These are phyloP conservation scores for Bothriochloa decipiens DNA, from an alignment of 176 grass and related monocot genomes.

Conservation along the genomic window DNA sequence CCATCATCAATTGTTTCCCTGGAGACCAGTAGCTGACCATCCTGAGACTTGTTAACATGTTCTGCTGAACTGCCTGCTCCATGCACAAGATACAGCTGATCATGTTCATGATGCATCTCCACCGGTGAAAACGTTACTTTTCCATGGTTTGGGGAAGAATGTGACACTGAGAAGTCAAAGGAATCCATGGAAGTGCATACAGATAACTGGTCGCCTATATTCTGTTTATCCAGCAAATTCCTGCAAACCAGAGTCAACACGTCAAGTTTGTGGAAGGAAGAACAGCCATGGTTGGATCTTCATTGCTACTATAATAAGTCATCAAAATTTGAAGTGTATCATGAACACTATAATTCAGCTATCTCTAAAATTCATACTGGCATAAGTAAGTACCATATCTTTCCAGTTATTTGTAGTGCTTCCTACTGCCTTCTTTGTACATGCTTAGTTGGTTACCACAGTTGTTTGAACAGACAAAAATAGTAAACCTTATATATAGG, in stretches of 20 bases:
- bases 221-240: slow-evolving; percentile 54
- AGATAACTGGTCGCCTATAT: slow-evolving; percentile 30
- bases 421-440: neutral
- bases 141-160: slow-evolving; percentile 49
- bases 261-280: slow-evolving; percentile 20
- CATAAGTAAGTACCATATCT: neutral
- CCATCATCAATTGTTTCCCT: slow-evolving; percentile 82
- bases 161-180: slow-evolving; percentile 54
- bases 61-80: slow-evolving; percentile 31
- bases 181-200: slow-evolving; percentile 53
- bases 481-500: neutral
- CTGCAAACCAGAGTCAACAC: slow-evolving; percentile 42
- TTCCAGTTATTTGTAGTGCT: neutral
- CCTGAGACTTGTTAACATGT: slow-evolving; percentile 9
- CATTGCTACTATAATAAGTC: neutral
- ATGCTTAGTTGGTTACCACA: neutral
- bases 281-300: neutral
- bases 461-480: neutral
- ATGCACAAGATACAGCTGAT: slow-evolving; percentile 22
- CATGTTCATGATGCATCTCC: slow-evolving; percentile 52
- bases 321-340: neutral
- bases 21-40: slow-evolving; percentile 50
- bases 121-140: slow-evolving; percentile 48
- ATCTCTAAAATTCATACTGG: neutral
- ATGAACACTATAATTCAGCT: neutral